Evolutionary conservation across 208 protist genomes (phyloP), one percentile per base, ranked within the genome.

Genomic region (Wallacemonas sp.): DNA sequence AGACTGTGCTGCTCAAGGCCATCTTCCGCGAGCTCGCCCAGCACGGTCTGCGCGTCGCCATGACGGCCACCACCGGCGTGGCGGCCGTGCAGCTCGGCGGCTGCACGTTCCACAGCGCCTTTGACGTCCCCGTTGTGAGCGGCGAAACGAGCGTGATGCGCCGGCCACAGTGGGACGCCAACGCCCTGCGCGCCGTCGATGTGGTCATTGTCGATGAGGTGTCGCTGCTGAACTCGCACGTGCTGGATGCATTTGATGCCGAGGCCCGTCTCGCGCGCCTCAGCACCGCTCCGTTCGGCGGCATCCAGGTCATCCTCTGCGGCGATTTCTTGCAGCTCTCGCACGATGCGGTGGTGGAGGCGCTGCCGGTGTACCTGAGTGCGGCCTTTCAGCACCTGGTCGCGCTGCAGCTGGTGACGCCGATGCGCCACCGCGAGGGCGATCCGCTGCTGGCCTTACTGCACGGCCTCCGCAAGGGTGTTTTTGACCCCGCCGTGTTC

Each of bases 301-400:
- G 95, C 18, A 77, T 97, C 5, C 95, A 98, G 52, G 70, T 97
- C 14, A 92, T 98, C 57, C 65, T 86, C 2, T 97, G 90, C 65
- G 95, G 95, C 1, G 95, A 98, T 70, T 97, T 98, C 72, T 49
- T 97, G 54, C 93, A 98, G 82, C 86, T 98, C 5, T 84, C 86
- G 2, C 82, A 63, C 22, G 61, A 71, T 2, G 67, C 61, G 33
- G 57, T 23, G 12, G 14, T 23, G 16, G 65, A 79, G 3, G 49
- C 71, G 11, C 68, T 79, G 26, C 88, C 86, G 2, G 75, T 72
- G 23, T 96, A 89, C 77, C 39, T 78, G 64, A 86, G 78, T 45
- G 68, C 44, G 0, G 76, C 76, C 8, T 94, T 96, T 54, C 22
- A 67, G 31, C 59, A 84, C 44, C 65, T 96, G 26, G 54, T 94